Evolutionary conservation across 306 rosid genomes (phyloP), one percentile per base, ranked within the genome.

Genomic region (Hylodesmum podocarpum): DNA sequence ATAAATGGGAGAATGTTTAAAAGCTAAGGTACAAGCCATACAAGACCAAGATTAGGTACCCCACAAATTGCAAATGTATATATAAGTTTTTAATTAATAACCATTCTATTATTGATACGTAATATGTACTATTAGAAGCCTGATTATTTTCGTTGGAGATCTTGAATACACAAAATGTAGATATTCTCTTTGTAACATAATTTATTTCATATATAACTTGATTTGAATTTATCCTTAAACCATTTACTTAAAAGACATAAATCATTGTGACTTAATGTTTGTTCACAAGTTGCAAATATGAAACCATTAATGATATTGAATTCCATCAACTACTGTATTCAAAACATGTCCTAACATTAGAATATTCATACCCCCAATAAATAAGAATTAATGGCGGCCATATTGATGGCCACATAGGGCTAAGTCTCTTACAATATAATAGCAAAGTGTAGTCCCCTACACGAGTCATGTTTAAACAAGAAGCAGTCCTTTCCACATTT

Each of bases 391-490:
- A 77, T 69, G 82, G 79, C 55, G 49, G 83, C 73, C 84, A 63
- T 82, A 86, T 68, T 88, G 71, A 73, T 72, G 41, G 73, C 57
- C 75, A 70, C 37, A 80, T 80, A 58, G 70, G 69, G 77, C 73
- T 86, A 75, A 78, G 72, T 64, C 70, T 75, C 22, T 70, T 72
- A 25, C 8, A 3, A 29, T 55, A 70, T 57, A 66, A 69, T 69
- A 76, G 31, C 22, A 34, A 75, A 51, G 61, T 82, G 83, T 67
- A 81, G 87, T 84, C 86, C 86, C 87, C 88, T 80, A 82, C 83
- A 77, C 4, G 78, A 79, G 82, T 88, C 91, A 85, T 80, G 87
- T 80, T 86, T 86, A 86, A 86, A 84, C 87, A 85, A 85, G 80
- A 84, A 85, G 81, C 41, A 55, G 91, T 86, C 78, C 75, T 77